These are phyloP conservation scores for Lobulomyces angularis DNA, from an alignment of 192 early-diverging fungal species.

Conservation along the genomic window DNA sequence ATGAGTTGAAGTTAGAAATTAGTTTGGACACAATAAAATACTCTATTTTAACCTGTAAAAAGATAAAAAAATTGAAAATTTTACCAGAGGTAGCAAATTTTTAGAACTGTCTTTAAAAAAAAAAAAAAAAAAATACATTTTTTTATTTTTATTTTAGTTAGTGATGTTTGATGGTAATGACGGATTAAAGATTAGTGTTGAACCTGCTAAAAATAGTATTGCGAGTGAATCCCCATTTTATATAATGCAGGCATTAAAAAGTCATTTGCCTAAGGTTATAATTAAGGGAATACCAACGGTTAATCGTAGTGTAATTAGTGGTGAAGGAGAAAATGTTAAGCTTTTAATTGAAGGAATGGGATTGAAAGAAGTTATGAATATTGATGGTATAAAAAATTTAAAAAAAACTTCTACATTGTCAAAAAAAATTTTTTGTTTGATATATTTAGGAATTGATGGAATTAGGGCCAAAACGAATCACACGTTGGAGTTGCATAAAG, in stretches of 20 bases:
- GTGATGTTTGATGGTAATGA: no score
- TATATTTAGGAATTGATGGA: constrained; percentile 52
- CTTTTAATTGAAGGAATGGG: constrained; percentile 90
- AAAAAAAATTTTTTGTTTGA: no score
- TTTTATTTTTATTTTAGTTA: no score
- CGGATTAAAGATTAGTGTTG: no score
- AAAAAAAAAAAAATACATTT: no score
- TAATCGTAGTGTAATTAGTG: constrained; percentile 68
- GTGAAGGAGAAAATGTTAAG: constrained; percentile 39
- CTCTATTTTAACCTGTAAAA: no score
- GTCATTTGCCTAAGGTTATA: constrained; percentile 72
- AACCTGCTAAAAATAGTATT: no score
- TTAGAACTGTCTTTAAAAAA: no score
- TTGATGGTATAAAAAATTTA: constrained; percentile 63
- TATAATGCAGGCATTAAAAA: constrained; percentile 68
- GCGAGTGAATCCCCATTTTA: no score
- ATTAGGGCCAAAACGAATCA: constrained; percentile 71
- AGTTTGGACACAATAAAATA: constrained; percentile 59
- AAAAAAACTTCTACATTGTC: no score
- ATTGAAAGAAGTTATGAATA: constrained; percentile 86
- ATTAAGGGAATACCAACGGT: constrained; percentile 79
- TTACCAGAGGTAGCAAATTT: no score
- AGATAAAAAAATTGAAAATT: no score
- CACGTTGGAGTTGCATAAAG: constrained; percentile 79
- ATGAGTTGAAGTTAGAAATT: constrained; percentile 74